Conservation (phyloP, 2,329 filamentous ascomycete genomes). For the Aaosphaeria pasadenensis region DNA sequence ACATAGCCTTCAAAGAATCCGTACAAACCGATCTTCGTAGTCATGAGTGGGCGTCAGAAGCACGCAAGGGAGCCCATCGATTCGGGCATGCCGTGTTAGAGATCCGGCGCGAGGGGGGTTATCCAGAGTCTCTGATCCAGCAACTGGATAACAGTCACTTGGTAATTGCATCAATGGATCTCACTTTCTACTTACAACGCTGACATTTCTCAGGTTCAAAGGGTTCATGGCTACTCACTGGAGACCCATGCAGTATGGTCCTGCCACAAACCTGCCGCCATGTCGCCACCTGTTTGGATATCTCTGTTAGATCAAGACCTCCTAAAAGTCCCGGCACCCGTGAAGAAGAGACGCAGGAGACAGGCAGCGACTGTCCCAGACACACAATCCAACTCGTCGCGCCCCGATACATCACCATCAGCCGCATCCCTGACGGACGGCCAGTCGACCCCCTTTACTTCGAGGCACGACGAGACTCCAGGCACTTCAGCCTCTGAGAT, state of each 20-base stretch:
- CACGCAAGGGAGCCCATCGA: conserved; percentile 14
- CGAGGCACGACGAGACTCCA: conserved; percentile 31
- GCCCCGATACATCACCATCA: conserved; percentile 36
- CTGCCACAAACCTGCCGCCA: conserved; percentile 42
- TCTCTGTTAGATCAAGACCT: conserved; percentile 50
- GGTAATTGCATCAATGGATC: conserved; percentile 20
- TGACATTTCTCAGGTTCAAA: conserved; percentile 40
- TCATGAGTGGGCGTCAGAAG: conserved; percentile 29
- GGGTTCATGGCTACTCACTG: conserved; percentile 53
- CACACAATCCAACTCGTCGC: conserved; percentile 22
- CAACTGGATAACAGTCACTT: conserved; percentile 48
- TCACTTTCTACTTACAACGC: conserved; percentile 7
- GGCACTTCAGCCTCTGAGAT: conserved; percentile 33
- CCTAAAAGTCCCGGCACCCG: conserved; percentile 48
- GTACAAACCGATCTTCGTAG: conserved; percentile 22
- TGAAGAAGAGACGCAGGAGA: conserved; percentile 20
- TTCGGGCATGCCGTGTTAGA: conserved; percentile 54
- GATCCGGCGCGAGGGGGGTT: conserved; percentile 47
- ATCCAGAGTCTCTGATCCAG: conserved; percentile 38
- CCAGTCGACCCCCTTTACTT: conserved; percentile 25
- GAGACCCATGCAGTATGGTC: conserved; percentile 53
- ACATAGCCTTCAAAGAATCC: conserved; percentile 41
- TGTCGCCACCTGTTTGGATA: conserved; percentile 49
- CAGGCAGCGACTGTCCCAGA: conserved; percentile 21
- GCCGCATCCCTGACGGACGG: conserved; percentile 25